Base-by-base conservation (phyloP, 805 yeast genomes). In the Metschnikowia sp. region DNA sequence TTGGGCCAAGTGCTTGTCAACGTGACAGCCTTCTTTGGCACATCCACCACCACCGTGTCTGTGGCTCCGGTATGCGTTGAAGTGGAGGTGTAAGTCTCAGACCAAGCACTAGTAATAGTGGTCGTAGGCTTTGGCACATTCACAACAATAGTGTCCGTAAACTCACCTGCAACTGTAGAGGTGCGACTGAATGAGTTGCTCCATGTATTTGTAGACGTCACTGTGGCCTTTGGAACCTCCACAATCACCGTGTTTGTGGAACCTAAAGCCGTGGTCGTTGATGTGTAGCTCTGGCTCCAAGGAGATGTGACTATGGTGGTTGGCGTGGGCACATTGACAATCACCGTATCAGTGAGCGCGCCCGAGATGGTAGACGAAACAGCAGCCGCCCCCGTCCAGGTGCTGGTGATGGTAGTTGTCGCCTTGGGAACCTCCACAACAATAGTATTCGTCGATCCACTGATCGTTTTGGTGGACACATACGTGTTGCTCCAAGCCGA, bases 361-460 rank as follows among this genome's bases (percentile, higher is more conserved):
- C 18, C 18, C 18, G 2, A 2, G 18, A 15, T 15, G 18, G 18
- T 15, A 15, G 18, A 15, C 3, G 18, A 2, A 3, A 15, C 18
- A 15, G 18, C 3, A 15, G 18, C 2, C 3, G 18, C 3, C 18
- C 18, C 18, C 4, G 34, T 5, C 18, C 49, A 51, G 9, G 50
- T 38, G 15, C 40, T 42, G 10, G 60, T 56, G n/a, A 33, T 39
- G 1, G 60, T 57, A 2, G 46, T 42, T 3, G 44, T 40, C 10
- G 44, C n/a, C n/a, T 46, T 45, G 30, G 57, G 55, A 26, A 51
- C 42, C 15, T 51, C 52, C 18, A 37, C 32, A 28, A 37, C 40
- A 28, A 37, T 32, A 7, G 40, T 37, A n/a, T 37, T 40, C 12
- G 30, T 41, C 10, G 32, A 38, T 9, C 48, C 49, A 11, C 47